These are phyloP conservation scores for Zangia roseola DNA, from an alignment of 768 basidiomycete species.

Conservation along the genomic window DNA sequence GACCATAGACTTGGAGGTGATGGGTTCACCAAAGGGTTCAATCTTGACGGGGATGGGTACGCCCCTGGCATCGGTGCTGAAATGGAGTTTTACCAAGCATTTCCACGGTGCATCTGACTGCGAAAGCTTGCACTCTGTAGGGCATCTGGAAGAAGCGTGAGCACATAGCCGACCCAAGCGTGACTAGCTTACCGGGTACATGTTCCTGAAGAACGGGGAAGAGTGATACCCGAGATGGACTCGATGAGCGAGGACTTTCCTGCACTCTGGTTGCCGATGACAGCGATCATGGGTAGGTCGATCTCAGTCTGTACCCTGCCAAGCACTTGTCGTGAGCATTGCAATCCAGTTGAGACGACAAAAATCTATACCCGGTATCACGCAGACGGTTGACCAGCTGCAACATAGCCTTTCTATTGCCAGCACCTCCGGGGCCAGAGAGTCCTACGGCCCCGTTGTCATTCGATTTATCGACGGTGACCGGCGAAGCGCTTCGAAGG, in stretches of 20 bases:
- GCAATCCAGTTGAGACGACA: not conserved
- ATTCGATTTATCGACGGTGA: not conserved
- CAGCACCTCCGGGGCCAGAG: conserved; percentile 43
- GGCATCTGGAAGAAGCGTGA: conserved; percentile 41
- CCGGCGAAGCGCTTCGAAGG: not conserved
- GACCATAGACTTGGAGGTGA: conserved; percentile 51
- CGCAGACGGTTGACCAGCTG: conserved; percentile 61
- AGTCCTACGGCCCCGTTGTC: conserved; percentile 45
- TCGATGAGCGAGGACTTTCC: conserved; percentile 81
- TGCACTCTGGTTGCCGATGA: conserved; percentile 70
- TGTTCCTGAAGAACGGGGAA: conserved; percentile 71
- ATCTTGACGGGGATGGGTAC: conserved; percentile 38
- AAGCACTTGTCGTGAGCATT: not conserved
- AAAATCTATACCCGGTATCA: conserved; percentile 51
- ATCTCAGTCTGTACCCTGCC: conserved; percentile 65
- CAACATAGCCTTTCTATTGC: conserved; percentile 48
- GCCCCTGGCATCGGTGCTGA: conserved; percentile 39
- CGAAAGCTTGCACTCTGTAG: conserved; percentile 55
- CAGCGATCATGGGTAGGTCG: conserved; percentile 71
- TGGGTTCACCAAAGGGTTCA: conserved; percentile 45
- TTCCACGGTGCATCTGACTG: conserved; percentile 43
- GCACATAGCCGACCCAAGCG: not conserved
- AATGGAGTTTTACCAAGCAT: conserved; percentile 49
- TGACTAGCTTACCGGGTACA: conserved; percentile 32
- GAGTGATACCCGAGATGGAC: conserved; percentile 67